Base-by-base conservation (phyloP, 169 alveolate species). In the Plasmodium sp. region DNA sequence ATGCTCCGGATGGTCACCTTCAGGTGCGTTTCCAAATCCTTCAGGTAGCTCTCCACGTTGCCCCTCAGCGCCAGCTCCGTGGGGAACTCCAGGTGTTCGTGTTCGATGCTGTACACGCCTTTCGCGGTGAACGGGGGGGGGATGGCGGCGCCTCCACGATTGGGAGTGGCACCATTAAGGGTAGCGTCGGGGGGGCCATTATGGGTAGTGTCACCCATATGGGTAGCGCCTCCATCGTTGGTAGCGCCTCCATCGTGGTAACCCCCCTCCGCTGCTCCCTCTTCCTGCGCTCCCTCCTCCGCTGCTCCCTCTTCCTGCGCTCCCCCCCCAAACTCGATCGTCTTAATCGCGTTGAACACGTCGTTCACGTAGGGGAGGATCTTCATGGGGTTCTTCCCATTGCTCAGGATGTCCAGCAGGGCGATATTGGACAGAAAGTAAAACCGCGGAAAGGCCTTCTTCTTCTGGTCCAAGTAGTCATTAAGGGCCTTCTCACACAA, bases 401-500 rank as follows among this genome's bases (percentile, higher is more conserved):
- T 98, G 54, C 99, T 97, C 71, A 99, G 97, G 88, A 99, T 99
- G 56, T 98, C 99, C 48, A 99, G 95, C 95, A 99, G 95, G 1
- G 99, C 99, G 93, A 98, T 98, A 93, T 99, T 99, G 4, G 99
- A 98, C 18, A 98, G 98, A 97, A 99, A 99, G 96, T 99, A 99
- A 96, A 99, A 99, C 48, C 99, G 98, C 2, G 99, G 99, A 98
- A 98, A 98, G 1, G 98, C 97, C 97, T 98, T 98, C 97, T 98
- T 98, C 97, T 98, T 98, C 93, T 98, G 98, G 84, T 98, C 99
- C 90, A 98, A 96, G 96, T 98, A 99, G 73, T 99, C 99, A 93
- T 98, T 98, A 93, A 99, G 91, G 10, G 99, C 98, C 94, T 98
- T 99, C 97, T 99, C 99, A 96, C 99, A 99, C 22, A 97, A 90